phyloP scores from a whole-genome alignment of 805 yeast genomes.

The Candida lessepsii region DNA sequence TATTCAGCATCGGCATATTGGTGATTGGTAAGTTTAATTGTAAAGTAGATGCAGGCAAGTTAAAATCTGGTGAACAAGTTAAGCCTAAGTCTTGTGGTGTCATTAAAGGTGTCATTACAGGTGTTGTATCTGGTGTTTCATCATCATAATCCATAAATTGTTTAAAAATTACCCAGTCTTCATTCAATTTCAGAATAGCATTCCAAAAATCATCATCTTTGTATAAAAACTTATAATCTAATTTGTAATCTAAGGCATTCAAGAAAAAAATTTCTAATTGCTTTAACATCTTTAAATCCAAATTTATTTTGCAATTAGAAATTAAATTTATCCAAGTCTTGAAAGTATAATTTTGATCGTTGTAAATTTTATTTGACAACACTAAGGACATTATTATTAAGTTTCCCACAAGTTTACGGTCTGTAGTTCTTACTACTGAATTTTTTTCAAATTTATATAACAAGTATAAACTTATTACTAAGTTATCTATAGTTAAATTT shows the following conservation, averaged over 20 bases:
- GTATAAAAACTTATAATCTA: constrained; percentile 23
- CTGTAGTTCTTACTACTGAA: constrained; percentile 8
- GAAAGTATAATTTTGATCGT: constrained; percentile 50
- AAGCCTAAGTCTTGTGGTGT: constrained; percentile 7
- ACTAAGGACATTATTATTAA: constrained; percentile 25
- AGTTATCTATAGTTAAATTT: constrained; percentile 13
- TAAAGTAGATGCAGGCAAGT: not conserved
- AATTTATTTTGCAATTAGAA: constrained; percentile 16
- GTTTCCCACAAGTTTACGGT: constrained; percentile 19
- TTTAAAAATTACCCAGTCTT: constrained; percentile 7
- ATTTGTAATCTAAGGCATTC: constrained; percentile 24
- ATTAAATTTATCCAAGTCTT: constrained; percentile 46
- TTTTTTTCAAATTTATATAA: constrained; percentile 12
- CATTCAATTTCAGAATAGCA: not conserved
- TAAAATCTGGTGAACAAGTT: no score
- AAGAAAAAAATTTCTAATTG: constrained; percentile 29
- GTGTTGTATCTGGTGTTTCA: constrained; percentile 6
- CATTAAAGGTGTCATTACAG: constrained; percentile 9
- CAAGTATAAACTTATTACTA: constrained; percentile 12
- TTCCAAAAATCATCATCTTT: constrained; percentile 26
- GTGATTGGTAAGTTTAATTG: not conserved
- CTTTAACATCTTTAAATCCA: constrained; percentile 26
- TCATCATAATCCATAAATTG: constrained; percentile 7
- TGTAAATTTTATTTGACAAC: constrained; percentile 42
- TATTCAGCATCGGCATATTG: not conserved